phyloP scores from a whole-genome alignment of 768 basidiomycete genomes.

The Galerina marginata region DNA sequence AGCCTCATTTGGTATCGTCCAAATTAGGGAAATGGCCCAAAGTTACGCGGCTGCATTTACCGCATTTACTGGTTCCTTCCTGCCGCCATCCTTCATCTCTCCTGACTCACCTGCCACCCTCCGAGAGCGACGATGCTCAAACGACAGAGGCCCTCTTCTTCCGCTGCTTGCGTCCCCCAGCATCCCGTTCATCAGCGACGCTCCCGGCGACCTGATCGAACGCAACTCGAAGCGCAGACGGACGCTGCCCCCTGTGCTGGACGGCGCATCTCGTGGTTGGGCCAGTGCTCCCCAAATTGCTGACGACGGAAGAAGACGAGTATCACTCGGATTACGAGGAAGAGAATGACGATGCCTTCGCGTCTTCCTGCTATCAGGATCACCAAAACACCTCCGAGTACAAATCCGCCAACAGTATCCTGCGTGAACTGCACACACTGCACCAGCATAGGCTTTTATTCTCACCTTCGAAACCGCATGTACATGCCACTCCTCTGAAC shows the following conservation, averaged over 20 bases:
- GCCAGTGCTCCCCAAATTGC: conserved; percentile 32
- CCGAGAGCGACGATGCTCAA: conserved; percentile 48
- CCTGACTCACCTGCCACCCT: background rate
- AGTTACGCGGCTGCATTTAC: background rate
- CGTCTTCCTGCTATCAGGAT: background rate
- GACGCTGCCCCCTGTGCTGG: conserved; percentile 53
- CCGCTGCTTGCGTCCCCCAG: conserved; percentile 39
- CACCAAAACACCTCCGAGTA: conserved; percentile 46
- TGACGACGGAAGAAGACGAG: conserved; percentile 41
- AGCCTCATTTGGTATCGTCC: conserved; percentile 7
- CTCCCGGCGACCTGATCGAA: conserved; percentile 29
- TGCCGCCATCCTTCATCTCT: background rate
- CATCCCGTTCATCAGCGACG: conserved; percentile 33
- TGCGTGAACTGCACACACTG: conserved; percentile 73
- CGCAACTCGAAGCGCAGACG: conserved; percentile 59
- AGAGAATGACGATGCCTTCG: conserved; percentile 21
- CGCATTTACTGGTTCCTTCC: conserved; percentile 1
- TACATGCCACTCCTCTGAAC: background rate
- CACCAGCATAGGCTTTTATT: conserved; percentile 67
- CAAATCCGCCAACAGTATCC: conserved; percentile 63
- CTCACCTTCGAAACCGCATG: conserved; percentile 27
- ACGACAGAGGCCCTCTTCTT: conserved; percentile 48
- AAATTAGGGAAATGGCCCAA: background rate
- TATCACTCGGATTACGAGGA: conserved; percentile 26
- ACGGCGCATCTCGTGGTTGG: conserved; percentile 60